These are phyloP conservation scores for Testicularia cyperi DNA, from an alignment of 1,284 basidiomycete genomes.

Conservation along the genomic window DNA sequence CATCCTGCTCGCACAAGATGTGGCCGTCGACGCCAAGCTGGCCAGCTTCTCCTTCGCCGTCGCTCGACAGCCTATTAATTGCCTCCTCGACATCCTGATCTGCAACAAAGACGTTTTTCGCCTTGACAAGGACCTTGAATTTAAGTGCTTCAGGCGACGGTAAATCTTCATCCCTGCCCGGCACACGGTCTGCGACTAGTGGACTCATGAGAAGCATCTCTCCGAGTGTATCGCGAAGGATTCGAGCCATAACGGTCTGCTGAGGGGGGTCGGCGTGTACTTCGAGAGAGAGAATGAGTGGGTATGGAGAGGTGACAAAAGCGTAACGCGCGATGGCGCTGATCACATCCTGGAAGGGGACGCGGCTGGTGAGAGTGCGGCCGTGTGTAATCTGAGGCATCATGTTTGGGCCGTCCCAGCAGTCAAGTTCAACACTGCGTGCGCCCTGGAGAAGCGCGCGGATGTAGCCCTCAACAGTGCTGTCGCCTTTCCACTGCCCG, in stretches of 20 bases:
- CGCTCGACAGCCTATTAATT: constrained; percentile 29
- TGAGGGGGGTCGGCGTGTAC: constrained; percentile 81
- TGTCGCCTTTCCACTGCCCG: constrained; percentile 86
- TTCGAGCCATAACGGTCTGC: constrained; percentile 77
- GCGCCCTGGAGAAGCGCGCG: constrained; percentile 86
- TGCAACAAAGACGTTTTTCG: constrained; percentile 38
- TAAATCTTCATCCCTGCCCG: constrained; percentile 61
- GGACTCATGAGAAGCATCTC: constrained; percentile 65
- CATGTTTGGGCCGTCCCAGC: constrained; percentile 78
- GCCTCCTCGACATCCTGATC: constrained; percentile 1
- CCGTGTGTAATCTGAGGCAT: constrained; percentile 72
- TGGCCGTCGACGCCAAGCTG: background rate
- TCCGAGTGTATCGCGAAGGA: constrained; percentile 79
- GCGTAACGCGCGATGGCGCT: constrained; percentile 86
- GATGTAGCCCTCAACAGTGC: constrained; percentile 94
- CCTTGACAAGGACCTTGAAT: constrained; percentile 80
- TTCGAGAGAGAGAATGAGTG: constrained; percentile 91
- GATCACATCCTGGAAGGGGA: constrained; percentile 81
- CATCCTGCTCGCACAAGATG: constrained; percentile 1
- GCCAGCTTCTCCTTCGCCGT: constrained; percentile 1
- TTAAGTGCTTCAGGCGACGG: constrained; percentile 87
- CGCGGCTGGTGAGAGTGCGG: constrained; percentile 84
- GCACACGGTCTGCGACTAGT: constrained; percentile 60
- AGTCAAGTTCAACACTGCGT: constrained; percentile 81
- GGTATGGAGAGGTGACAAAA: constrained; percentile 89